These are phyloP conservation scores for Lomentospora prolificans DNA, from an alignment of 2,329 filamentous ascomycete genomes.

Conservation along the genomic window DNA sequence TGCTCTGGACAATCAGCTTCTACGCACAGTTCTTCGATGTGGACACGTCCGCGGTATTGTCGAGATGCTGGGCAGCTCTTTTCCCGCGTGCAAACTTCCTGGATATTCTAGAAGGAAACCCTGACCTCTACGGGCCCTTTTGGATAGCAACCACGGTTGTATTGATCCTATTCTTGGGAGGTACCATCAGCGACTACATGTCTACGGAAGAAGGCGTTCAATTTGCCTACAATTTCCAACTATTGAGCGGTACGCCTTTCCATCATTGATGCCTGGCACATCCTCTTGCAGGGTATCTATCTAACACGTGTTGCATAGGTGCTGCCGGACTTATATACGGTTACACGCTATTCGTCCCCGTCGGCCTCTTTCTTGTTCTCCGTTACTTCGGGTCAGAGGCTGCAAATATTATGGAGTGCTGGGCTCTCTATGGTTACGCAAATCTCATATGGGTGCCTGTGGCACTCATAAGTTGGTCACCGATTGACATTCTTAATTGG, in stretches of 20 bases:
- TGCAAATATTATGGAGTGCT: slow-evolving; percentile 89
- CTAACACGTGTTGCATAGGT: slow-evolving; percentile 30
- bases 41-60: slow-evolving; percentile 80
- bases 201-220: slow-evolving; percentile 56
- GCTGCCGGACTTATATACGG: slow-evolving; percentile 91
- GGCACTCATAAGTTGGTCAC: slow-evolving; percentile 83
- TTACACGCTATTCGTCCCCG: slow-evolving; percentile 80
- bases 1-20: slow-evolving; percentile 85
- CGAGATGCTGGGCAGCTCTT: slow-evolving; percentile 78
- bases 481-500: slow-evolving; percentile 80
- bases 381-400: slow-evolving; percentile 94
- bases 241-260: slow-evolving; percentile 63
- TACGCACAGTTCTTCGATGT: slow-evolving; percentile 99
- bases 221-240: slow-evolving; percentile 84
- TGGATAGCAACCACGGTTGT: slow-evolving; percentile 99
- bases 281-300: neutral
- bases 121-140: slow-evolving; percentile 91
- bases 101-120: slow-evolving; percentile 92
- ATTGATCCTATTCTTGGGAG: slow-evolving; percentile 87
- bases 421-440: slow-evolving; percentile 89
- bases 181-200: slow-evolving; percentile 88
- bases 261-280: neutral
- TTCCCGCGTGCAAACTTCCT: slow-evolving; percentile 92
- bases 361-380: slow-evolving; percentile 76
- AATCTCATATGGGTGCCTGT: slow-evolving; percentile 98